Evolutionary conservation across 179 eudicot species (phyloP).

Genomic region (Silene vulgaris): DNA sequence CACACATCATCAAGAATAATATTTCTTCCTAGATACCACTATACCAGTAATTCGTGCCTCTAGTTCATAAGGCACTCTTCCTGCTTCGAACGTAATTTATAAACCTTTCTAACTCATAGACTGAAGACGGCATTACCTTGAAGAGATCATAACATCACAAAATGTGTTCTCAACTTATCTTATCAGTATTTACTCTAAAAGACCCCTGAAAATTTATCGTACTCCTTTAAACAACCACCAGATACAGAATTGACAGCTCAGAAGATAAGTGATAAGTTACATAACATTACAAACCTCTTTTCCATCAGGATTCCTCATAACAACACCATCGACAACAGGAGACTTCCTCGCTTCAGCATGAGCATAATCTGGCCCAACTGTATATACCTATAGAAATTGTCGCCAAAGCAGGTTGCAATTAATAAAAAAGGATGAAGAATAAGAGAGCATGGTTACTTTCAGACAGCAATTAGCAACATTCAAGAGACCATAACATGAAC

Average conservation of each 20-base stretch:
- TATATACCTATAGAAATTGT: conserved; percentile 56
- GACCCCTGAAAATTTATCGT: background rate
- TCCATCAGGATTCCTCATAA: conserved; percentile 95
- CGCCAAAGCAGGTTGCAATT: conserved; percentile 7
- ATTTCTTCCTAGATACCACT: background rate
- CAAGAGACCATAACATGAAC: background rate
- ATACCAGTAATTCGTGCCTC: background rate
- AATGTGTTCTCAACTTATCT: background rate
- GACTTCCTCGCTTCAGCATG: conserved; percentile 99
- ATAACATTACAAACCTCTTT: conserved; percentile 63
- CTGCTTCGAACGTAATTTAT: background rate
- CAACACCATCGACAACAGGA: conserved; percentile 98
- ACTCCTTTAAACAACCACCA: background rate
- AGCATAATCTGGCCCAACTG: conserved; percentile 95
- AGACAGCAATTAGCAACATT: conserved; percentile 6
- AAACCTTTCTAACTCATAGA: background rate
- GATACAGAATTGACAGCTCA: conserved; percentile 1
- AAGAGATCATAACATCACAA: background rate
- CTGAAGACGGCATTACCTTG: background rate
- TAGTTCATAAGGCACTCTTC: background rate
- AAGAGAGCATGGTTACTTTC: background rate
- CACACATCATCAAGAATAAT: background rate
- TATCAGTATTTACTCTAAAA: background rate
- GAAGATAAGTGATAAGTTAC: background rate
- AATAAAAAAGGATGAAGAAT: background rate